Conservation (phyloP, 1,284 basidiomycete genomes). For the Pseudozyma pruni region DNA sequence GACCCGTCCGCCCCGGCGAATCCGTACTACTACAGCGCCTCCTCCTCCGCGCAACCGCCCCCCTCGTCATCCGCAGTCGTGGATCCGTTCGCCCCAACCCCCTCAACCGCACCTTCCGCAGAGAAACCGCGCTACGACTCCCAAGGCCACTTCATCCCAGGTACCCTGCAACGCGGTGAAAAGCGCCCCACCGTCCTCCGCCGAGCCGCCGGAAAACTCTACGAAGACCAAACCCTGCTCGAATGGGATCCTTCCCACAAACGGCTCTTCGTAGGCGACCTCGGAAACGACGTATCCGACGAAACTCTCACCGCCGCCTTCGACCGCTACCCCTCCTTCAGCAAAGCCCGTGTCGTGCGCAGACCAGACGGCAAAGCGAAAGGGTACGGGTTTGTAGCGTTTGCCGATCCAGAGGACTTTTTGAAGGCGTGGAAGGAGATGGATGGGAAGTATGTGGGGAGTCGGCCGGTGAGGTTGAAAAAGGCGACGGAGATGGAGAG, state of each 20-base stretch:
- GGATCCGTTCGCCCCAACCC: slow-evolving; percentile 12
- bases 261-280: slow-evolving; percentile 94
- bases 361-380: slow-evolving; percentile 84
- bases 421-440: slow-evolving; percentile 99
- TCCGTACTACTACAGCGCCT: slow-evolving; percentile 16
- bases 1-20: slow-evolving; percentile 10
- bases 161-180: slow-evolving; percentile 76
- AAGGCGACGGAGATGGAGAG: slow-evolving; percentile 61
- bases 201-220: slow-evolving; percentile 92
- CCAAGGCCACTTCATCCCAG: slow-evolving; percentile 47
- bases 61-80: background rate
- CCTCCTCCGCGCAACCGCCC: background rate
- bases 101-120: slow-evolving; percentile 5
- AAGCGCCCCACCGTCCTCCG: slow-evolving; percentile 93
- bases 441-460: slow-evolving; percentile 78
- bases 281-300: slow-evolving; percentile 98
- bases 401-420: slow-evolving; percentile 98
- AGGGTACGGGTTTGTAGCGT: slow-evolving; percentile 92
- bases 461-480: slow-evolving; percentile 63
- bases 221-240: slow-evolving; percentile 96
- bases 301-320: slow-evolving; percentile 92
- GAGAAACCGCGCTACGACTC: slow-evolving; percentile 27
- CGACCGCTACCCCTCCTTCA: slow-evolving; percentile 85
- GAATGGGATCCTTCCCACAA: slow-evolving; percentile 99
- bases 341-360: slow-evolving; percentile 94